Evolutionary conservation across 352 stramenopile species (phyloP).

Genomic region (Phytophthora boehmeriae): DNA sequence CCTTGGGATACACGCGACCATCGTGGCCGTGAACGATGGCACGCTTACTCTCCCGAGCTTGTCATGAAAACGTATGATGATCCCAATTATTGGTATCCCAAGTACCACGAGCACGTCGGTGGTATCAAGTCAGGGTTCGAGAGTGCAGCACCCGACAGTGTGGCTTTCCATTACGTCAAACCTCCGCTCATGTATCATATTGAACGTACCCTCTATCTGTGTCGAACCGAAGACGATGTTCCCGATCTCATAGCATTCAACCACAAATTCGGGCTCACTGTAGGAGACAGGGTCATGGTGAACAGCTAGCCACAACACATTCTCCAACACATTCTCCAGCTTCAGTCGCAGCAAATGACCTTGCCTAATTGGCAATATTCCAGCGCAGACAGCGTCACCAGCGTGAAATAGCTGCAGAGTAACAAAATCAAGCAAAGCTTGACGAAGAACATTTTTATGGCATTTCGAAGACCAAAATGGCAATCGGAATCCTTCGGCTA

Average conservation of each 20-base stretch:
- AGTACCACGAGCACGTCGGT: conserved; percentile 66
- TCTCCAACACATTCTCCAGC: no score
- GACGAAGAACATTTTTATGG: no score
- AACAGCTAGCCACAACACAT: no score
- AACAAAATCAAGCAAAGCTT: no score
- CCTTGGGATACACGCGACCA: conserved; percentile 73
- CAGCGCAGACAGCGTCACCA: no score
- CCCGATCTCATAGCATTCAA: neutral
- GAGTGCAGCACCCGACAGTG: conserved; percentile 52
- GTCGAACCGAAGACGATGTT: conserved; percentile 30
- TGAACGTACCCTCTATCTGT: conserved; percentile 69
- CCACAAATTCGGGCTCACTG: neutral
- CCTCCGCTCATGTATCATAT: conserved; percentile 74
- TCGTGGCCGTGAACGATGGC: conserved; percentile 70
- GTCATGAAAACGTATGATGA: conserved; percentile 46
- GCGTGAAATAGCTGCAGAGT: no score
- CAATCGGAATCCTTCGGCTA: no score
- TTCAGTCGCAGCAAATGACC: no score
- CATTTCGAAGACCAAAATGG: no score
- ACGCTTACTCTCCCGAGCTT: conserved; percentile 54
- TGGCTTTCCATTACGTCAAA: conserved; percentile 56
- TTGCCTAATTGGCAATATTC: no score
- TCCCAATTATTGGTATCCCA: conserved; percentile 59
- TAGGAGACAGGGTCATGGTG: conserved; percentile 1
- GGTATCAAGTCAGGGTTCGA: conserved; percentile 48